These are phyloP conservation scores for Pyropia yezoensis DNA, from an alignment of 23 red algal genomes.

Conservation along the genomic window DNA sequence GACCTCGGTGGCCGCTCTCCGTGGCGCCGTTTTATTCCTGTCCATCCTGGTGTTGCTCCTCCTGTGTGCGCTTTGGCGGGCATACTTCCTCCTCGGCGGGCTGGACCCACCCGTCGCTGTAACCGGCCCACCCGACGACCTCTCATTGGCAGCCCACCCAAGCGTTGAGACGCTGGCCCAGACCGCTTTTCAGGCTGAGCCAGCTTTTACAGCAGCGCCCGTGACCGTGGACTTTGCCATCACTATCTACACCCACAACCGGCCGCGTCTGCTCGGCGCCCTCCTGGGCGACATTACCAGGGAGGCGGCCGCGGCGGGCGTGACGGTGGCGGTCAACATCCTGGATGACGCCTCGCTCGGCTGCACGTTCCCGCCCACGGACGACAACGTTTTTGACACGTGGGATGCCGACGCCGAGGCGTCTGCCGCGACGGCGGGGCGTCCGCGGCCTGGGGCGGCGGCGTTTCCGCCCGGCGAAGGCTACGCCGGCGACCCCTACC, in stretches of 20 bases:
- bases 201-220: too few relatives aligned
- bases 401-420: background rate
- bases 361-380: slow-evolving; percentile 21
- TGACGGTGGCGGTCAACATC: slow-evolving; percentile 46
- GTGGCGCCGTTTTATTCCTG: too few relatives aligned
- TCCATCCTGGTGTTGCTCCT: too few relatives aligned
- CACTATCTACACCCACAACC: slow-evolving; percentile 80
- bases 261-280: slow-evolving; percentile 30
- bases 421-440: background rate
- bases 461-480: background rate
- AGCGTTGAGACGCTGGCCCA: too few relatives aligned
- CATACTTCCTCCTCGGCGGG: too few relatives aligned
- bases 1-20: too few relatives aligned
- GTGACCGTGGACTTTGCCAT: slow-evolving; percentile 29
- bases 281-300: slow-evolving; percentile 50
- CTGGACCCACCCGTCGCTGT: too few relatives aligned
- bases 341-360: slow-evolving; percentile 79
- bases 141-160: too few relatives aligned
- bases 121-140: too few relatives aligned
- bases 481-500: background rate
- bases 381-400: slow-evolving; percentile 42
- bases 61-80: too few relatives aligned
- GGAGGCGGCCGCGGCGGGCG: slow-evolving; percentile 6
- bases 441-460: too few relatives aligned
- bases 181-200: too few relatives aligned